Conservation (phyloP, 352 stramenopile genomes). For the Phytophthora quininea region DNA sequence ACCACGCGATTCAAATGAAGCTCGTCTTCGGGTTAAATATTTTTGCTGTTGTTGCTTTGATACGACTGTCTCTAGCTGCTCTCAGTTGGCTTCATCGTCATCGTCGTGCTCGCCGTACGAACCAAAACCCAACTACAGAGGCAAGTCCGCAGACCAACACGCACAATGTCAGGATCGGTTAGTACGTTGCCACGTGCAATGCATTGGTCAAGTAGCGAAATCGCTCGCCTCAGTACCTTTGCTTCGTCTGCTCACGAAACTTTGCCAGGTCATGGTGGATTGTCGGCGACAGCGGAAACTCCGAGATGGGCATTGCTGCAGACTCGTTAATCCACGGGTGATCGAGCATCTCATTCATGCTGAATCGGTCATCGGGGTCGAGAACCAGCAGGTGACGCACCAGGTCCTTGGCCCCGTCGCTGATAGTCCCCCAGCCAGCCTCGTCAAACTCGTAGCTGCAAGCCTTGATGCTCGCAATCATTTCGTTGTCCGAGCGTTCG, state of each 20-base stretch:
- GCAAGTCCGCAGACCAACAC: conserved; percentile 25
- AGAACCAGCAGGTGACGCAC: conserved; percentile 81
- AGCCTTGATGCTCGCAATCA: conserved; percentile 83
- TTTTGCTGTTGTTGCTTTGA: no score
- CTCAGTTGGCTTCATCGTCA: not conserved
- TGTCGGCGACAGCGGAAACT: conserved; percentile 62
- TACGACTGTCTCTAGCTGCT: no score
- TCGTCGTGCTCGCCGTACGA: conserved; percentile 30
- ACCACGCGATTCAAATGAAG: no score
- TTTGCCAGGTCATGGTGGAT: conserved; percentile 74
- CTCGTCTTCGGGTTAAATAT: no score
- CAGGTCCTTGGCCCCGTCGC: conserved; percentile 67
- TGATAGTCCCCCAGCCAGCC: conserved; percentile 74
- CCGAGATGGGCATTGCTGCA: conserved; percentile 19
- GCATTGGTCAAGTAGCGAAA: not conserved
- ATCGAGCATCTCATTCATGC: conserved; percentile 64
- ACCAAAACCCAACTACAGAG: conserved; percentile 32
- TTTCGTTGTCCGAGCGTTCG: conserved; percentile 76
- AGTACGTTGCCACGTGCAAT: conserved; percentile 5
- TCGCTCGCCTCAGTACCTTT: conserved; percentile 30
- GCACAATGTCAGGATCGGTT: conserved; percentile 32
- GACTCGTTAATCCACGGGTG: conserved; percentile 72
- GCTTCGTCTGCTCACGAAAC: conserved; percentile 63
- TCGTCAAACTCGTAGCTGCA: conserved; percentile 81
- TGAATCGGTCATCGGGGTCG: conserved; percentile 67